Evolutionary conservation across 2,329 filamentous ascomycete genomes (phyloP).

Genomic region (Neurospora crassa): DNA sequence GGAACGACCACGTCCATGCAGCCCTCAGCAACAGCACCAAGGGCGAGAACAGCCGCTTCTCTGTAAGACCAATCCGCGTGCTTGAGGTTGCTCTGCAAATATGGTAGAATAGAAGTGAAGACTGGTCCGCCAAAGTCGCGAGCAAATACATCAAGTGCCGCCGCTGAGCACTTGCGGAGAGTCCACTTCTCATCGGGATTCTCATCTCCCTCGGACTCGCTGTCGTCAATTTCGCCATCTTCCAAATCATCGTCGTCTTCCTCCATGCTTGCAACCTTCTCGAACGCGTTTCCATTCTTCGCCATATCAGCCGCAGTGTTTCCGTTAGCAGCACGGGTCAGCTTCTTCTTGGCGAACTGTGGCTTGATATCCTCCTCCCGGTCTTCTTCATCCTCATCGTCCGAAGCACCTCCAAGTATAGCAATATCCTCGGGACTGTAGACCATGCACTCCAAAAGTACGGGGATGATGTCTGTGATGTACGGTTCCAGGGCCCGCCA

Average conservation of each 20-base stretch:
- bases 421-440: slow-evolving; percentile 92
- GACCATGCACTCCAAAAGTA: slow-evolving; percentile 88
- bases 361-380: slow-evolving; percentile 86
- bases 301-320: slow-evolving; percentile 36
- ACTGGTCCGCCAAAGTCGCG: slow-evolving; percentile 81
- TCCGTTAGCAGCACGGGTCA: slow-evolving; percentile 48
- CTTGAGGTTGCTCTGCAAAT: slow-evolving; percentile 80
- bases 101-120: slow-evolving; percentile 86
- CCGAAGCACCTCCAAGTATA: slow-evolving; percentile 70
- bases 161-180: slow-evolving; percentile 90
- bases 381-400: slow-evolving; percentile 89
- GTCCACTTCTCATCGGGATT: slow-evolving; percentile 93
- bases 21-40: slow-evolving; percentile 90
- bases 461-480: slow-evolving; percentile 76
- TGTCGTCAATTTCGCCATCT: slow-evolving; percentile 78
- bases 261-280: slow-evolving; percentile 50
- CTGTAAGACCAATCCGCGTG: slow-evolving; percentile 85
- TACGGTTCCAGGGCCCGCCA: slow-evolving; percentile 69
- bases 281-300: slow-evolving; percentile 45
- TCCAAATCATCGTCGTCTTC: slow-evolving; percentile 74
- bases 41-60: slow-evolving; percentile 86
- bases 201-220: slow-evolving; percentile 63
- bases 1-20: slow-evolving; percentile 85
- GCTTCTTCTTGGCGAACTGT: slow-evolving; percentile 66
- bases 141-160: slow-evolving; percentile 87